phyloP scores from a whole-genome alignment of 768 basidiomycete genomes.

The Russula earlei region DNA sequence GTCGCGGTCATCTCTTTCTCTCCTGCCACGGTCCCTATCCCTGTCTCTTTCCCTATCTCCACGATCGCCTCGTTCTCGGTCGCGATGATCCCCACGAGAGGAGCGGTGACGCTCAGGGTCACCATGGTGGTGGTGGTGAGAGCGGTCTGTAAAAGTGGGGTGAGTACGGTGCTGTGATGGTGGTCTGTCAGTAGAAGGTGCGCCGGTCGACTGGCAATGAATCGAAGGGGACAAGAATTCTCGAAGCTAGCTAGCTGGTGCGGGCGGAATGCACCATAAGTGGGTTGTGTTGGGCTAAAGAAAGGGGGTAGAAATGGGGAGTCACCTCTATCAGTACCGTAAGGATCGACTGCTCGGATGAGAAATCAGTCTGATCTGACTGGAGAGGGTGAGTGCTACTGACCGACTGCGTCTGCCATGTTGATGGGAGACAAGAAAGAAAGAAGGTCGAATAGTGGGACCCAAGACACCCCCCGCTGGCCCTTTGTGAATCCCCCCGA shows the following conservation, averaged over 20 bases:
- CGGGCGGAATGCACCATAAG: constrained; percentile 22
- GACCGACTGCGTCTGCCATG: constrained; percentile 18
- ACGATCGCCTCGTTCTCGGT: constrained; percentile 27
- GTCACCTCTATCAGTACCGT: constrained; percentile 16
- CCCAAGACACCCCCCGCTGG: neutral
- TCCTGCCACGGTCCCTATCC: constrained; percentile 27
- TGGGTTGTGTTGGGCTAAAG: constrained; percentile 18
- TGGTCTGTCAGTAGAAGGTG: constrained; percentile 15
- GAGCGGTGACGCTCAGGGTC: constrained; percentile 23
- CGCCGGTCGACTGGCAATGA: constrained; percentile 8
- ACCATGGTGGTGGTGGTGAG: constrained; percentile 19
- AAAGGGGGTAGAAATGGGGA: constrained; percentile 12
- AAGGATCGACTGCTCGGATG: neutral
- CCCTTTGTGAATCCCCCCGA: neutral
- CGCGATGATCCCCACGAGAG: constrained; percentile 25
- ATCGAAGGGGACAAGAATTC: constrained; percentile 18
- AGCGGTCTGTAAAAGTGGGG: constrained; percentile 19
- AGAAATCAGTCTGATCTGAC: neutral
- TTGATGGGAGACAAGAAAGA: neutral
- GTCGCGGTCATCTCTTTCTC: constrained; percentile 22
- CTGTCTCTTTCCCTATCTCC: constrained; percentile 26
- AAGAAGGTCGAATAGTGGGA: neutral
- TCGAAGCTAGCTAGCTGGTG: constrained; percentile 23
- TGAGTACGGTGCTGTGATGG: constrained; percentile 16
- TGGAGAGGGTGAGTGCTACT: neutral